Base-by-base conservation (phyloP, 495 filamentous ascomycete species). In the Patellaria atrata region DNA sequence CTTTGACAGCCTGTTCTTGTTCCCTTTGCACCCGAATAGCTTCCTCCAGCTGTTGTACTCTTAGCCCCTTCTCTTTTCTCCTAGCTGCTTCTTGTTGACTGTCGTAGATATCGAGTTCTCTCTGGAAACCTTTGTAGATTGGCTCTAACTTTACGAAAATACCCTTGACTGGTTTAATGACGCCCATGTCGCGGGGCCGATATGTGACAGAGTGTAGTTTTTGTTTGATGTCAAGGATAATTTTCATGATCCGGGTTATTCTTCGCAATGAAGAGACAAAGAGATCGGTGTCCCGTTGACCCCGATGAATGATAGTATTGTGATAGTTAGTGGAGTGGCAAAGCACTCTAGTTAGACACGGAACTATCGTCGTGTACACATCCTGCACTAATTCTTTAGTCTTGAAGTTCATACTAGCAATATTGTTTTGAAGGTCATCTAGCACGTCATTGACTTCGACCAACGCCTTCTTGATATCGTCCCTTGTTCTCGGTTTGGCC, bases 101-200 rank as follows among this genome's bases (percentile, higher is more conserved):
- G 5, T 8, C 5, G 13, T 34, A 19, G 7, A 17, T 8, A 3
- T 16, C 7, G 4, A 44, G 22, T 18, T 44, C 5, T 4, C 4
- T 5, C 3, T 19, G 16, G 18, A 27, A 37, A 3, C 16, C 3
- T n/a, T 22, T 25, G 7, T 22, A 1, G 4, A 45, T 14, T 8
- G 16, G 32, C 9, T 33, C 22, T 1, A 50, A 32, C 3, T 37
- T 38, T 0, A 13, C 22, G 19, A 50, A 36, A 17, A 50, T 21
- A 12, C 22, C 4, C 0, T 19, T 1, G 17, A 34, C 19, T 11
- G 32, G 32, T 23, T n/a, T 22, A 13, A 34, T 22, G 5, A 34
- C 25, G 5, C 11, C 32, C 2, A 34, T 11, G 8, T n/a, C n/a
- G n/a, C n/a, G n/a, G n/a, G n/a, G n/a, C n/a, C n/a, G n/a, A n/a